These are phyloP conservation scores for Periglandula ipomoeae DNA, from an alignment of 2,329 filamentous ascomycete species.

Conservation along the genomic window DNA sequence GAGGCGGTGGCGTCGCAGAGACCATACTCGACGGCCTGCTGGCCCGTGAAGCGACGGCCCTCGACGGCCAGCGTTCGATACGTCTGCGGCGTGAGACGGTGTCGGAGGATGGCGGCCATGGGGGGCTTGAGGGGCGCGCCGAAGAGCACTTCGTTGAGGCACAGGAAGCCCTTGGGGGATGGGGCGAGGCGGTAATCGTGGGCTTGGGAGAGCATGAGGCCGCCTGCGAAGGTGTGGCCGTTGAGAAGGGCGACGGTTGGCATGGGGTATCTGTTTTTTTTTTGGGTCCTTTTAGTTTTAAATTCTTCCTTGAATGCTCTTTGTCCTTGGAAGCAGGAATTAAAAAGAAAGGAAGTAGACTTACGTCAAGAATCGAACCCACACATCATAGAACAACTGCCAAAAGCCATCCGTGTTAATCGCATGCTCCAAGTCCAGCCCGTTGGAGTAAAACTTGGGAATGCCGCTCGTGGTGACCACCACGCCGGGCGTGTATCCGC, in stretches of 20 bases:
- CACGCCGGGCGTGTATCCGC: slow-evolving; percentile 55
- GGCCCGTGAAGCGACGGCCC: slow-evolving; percentile 55
- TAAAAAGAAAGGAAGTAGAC: too few species aligned
- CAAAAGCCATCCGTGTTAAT: slow-evolving; percentile 51
- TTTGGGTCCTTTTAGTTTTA: slow-evolving; percentile 39
- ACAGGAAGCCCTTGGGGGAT: slow-evolving; percentile 60
- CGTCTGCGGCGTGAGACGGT: slow-evolving; percentile 49
- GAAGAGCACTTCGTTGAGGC: slow-evolving; percentile 75
- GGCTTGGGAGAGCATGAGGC: slow-evolving; percentile 64
- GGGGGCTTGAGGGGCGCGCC: slow-evolving; percentile 65
- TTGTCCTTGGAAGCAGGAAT: too few species aligned
- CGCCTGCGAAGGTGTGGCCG: slow-evolving; percentile 73
- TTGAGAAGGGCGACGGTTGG: slow-evolving; percentile 72
- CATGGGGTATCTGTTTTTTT: slow-evolving; percentile 70
- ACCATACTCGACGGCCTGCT: slow-evolving; percentile 54
- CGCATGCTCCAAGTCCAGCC: slow-evolving; percentile 67
- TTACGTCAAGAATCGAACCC: slow-evolving; percentile 43
- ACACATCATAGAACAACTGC: slow-evolving; percentile 54
- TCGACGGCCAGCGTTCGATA: slow-evolving; percentile 65
- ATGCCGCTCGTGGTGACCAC: slow-evolving; percentile 69
- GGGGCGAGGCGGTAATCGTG: slow-evolving; percentile 80
- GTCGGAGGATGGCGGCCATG: slow-evolving; percentile 66
- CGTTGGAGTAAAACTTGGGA: slow-evolving; percentile 74
- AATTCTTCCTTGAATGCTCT: background rate
- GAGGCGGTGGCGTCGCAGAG: slow-evolving; percentile 58